Conservation (phyloP, 75 land plant species). For the Cupressus sempervirens region DNA sequence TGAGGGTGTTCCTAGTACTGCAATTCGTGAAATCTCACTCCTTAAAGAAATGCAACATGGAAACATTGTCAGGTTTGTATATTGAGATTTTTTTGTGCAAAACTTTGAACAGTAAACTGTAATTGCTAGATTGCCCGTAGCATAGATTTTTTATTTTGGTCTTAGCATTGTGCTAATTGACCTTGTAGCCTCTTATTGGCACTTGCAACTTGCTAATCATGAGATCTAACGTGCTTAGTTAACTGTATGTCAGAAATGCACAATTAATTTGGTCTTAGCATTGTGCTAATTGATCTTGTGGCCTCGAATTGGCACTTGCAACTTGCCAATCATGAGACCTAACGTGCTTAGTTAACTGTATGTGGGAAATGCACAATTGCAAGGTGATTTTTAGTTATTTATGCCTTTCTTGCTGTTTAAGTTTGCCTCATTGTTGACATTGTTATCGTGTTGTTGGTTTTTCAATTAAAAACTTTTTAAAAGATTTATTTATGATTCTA, state of each 20-base stretch:
- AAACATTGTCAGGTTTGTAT: conserved; percentile 70
- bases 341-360: not conserved
- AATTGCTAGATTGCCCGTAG: not conserved
- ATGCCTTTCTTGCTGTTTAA: not conserved
- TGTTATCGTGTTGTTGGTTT: not conserved
- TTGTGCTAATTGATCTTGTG: not conserved
- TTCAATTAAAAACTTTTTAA: not conserved
- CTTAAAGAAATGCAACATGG: conserved; percentile 93
- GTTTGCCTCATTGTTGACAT: not conserved
- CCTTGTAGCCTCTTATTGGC: not conserved
- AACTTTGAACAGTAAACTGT: not conserved
- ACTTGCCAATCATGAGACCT: not conserved
- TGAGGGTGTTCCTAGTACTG: conserved; percentile 95
- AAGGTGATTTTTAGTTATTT: not conserved
- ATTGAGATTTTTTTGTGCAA: not conserved
- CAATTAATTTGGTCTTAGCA: too few relatives aligned
- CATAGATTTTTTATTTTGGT: not conserved
- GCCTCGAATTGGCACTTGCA: not conserved
- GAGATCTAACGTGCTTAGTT: not conserved
- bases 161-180: not conserved
- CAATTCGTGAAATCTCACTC: conserved; percentile 81
- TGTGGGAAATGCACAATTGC: not conserved
- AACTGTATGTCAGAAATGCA: not conserved
- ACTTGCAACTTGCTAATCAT: not conserved
- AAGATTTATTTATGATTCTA: not conserved